A percentile compares a stretch with the other conserved stretches of the same genome.
These are phyloP conservation scores for Colletotrichum chlorophyti DNA, from an alignment of 2,329 filamentous ascomycete genomes.

Conservation along the genomic window DNA sequence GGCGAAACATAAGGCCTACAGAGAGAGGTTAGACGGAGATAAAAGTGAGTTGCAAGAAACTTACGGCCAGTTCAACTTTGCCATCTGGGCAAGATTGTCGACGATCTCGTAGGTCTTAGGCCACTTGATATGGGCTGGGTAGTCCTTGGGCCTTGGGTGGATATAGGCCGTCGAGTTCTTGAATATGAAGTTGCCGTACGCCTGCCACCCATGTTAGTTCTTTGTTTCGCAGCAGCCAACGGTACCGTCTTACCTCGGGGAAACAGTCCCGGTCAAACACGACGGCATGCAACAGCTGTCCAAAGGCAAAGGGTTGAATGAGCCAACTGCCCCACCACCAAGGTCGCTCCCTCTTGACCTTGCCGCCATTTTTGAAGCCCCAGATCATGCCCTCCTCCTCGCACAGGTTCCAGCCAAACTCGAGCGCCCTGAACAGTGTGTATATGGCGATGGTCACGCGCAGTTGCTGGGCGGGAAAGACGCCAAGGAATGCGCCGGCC, in stretches of 20 bases:
- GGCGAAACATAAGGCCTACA: slow-evolving; percentile 79
- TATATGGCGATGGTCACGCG: slow-evolving; percentile 85
- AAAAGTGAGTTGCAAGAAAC: slow-evolving; percentile 42
- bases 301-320: slow-evolving; percentile 77
- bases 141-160: slow-evolving; percentile 72
- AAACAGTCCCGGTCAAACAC: slow-evolving; percentile 80
- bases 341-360: slow-evolving; percentile 69
- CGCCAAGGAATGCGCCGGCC: slow-evolving; percentile 81
- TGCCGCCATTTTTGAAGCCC: slow-evolving; percentile 59
- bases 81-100: slow-evolving; percentile 82
- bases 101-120: slow-evolving; percentile 78
- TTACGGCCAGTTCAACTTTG: slow-evolving; percentile 82
- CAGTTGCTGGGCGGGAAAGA: slow-evolving; percentile 71
- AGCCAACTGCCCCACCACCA: slow-evolving; percentile 89
- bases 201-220: slow-evolving; percentile 29
- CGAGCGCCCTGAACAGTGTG: slow-evolving; percentile 78
- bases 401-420: slow-evolving; percentile 85
- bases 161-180: slow-evolving; percentile 82
- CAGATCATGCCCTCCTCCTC: slow-evolving; percentile 76
- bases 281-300: slow-evolving; percentile 78
- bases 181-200: slow-evolving; percentile 61
- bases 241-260: slow-evolving; percentile 57
- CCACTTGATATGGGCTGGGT: slow-evolving; percentile 74
- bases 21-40: not conserved
- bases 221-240: not conserved